Evolutionary conservation across 1,139 yeast species (phyloP), one percentile per base, ranked within the genome.

Genomic region (Suhomyces atakaporum): DNA sequence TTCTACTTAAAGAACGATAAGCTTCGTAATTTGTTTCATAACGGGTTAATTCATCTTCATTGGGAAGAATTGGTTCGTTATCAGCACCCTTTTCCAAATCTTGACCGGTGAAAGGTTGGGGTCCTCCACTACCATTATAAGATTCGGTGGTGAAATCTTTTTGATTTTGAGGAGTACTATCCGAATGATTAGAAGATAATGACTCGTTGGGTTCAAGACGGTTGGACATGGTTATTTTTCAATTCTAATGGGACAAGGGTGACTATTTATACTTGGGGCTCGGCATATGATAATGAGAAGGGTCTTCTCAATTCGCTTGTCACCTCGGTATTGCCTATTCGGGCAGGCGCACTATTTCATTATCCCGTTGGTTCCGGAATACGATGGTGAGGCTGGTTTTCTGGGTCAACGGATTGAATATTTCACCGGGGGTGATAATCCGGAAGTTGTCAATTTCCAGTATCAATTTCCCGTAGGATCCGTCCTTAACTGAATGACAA

Each of bases 31-130:
- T 53, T 15, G 60, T 42, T 38, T 62, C 67, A 33, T 52, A 51
- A 26, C 65, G 46, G 22, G 56, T 41, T 38, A 61, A 46, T 32
- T 61, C 65, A 33, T 58, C 63, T 15, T 53, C 63, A 16, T 43
- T 49, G 3, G 36, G 42, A 3, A 39, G 45, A 7, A 39, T 33
- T 6, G 31, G 16, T 2, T 19, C 24, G 7, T 25, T 31, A 11
- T 26, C 31, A 7, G 13, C 27, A 6, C 31, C 33, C 24, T 31
- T 33, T 21, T 50, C 52, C 23, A 45, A 29, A 27, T 42, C 49
- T n/a, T 23, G 35, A 3, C 52, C 52, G 1, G 46, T 44, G 31
- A 48, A 49, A 4, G 39, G 42, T 29, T 45, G 44, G 4, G 51
- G 52, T 8, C 36, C 48, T 7, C 30, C 34, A 12, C 39, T 36